Evolutionary conservation across 495 filamentous ascomycete genomes (phyloP).

Genomic region (Usnea hakonensis): DNA sequence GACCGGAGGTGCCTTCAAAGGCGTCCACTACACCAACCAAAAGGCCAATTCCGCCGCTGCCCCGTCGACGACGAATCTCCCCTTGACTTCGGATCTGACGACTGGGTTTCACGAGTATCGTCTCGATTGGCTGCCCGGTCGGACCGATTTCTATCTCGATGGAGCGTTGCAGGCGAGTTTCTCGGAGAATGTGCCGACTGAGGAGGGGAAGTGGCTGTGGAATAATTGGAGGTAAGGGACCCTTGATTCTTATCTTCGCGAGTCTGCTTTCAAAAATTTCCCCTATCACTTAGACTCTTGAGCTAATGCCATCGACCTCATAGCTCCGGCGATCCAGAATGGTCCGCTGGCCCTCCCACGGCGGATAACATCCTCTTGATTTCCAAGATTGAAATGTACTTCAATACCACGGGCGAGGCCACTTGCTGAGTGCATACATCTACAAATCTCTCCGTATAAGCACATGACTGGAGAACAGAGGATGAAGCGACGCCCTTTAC

Average conservation of each 20-base stretch:
- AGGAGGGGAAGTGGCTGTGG: conserved; percentile 22
- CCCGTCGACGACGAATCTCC: conserved; percentile 2
- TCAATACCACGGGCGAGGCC: conserved; percentile 14
- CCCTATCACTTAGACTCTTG: not conserved
- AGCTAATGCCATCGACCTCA: not conserved
- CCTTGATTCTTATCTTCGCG: too few relatives aligned
- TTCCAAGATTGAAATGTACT: conserved; percentile 22
- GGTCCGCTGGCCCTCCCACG: conserved; percentile 19
- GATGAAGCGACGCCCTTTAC: too few relatives aligned
- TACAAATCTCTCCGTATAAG: too few relatives aligned
- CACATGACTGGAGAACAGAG: too few relatives aligned
- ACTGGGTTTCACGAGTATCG: conserved; percentile 24
- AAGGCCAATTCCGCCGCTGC: conserved; percentile 3
- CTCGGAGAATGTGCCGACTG: conserved; percentile 21
- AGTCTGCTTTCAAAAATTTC: not conserved
- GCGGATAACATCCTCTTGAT: conserved; percentile 18
- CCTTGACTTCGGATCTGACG: conserved; percentile 13
- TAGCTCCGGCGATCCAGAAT: conserved; percentile 21
- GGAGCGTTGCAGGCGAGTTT: conserved; percentile 12
- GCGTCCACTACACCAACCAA: conserved; percentile 22
- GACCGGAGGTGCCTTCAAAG: conserved; percentile 6
- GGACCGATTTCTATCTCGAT: conserved; percentile 21
- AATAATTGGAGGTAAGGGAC: conserved; percentile 23
- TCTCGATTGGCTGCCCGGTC: conserved; percentile 19
- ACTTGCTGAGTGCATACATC: not conserved